Conservation (phyloP, 1,139 yeast genomes). For the Komagataea norvegica region DNA sequence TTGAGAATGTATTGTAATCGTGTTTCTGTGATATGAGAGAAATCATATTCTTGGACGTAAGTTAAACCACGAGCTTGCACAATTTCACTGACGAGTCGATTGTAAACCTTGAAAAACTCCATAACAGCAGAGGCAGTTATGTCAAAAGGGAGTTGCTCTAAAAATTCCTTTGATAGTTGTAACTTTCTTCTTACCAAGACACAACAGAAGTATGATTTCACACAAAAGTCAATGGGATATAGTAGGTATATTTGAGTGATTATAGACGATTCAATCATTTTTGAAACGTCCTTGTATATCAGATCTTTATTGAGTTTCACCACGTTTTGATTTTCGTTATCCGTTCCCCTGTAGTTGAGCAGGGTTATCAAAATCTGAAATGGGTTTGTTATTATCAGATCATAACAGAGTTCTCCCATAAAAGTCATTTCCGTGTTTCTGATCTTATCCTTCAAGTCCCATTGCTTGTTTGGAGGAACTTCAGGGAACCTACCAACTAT, state of each 20-base stretch:
- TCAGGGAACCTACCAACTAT: slow-evolving; percentile 3
- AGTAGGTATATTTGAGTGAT: slow-evolving; percentile 5
- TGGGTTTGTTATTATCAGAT: slow-evolving; percentile 19
- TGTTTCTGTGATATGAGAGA: slow-evolving; percentile 2
- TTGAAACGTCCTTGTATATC: not conserved
- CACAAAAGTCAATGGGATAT: not conserved
- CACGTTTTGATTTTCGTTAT: not conserved
- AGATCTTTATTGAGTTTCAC: not conserved
- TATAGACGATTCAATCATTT: slow-evolving; percentile 1
- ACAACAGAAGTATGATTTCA: not conserved
- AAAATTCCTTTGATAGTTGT: not conserved
- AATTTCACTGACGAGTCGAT: slow-evolving; percentile 1
- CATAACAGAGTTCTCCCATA: slow-evolving; percentile 24
- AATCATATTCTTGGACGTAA: not conserved
- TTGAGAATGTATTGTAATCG: slow-evolving; percentile 1
- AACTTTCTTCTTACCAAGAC: not conserved
- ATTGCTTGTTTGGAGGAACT: slow-evolving; percentile 5
- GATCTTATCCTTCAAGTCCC: slow-evolving; percentile 17
- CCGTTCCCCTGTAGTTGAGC: not conserved
- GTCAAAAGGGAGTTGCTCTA: not conserved
- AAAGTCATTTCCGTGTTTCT: slow-evolving; percentile 15
- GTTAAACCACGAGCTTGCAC: not conserved
- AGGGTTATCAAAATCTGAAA: slow-evolving; percentile 1
- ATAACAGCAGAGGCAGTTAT: not conserved
- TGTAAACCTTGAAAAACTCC: slow-evolving; percentile 3